Evolutionary conservation across 805 yeast species (phyloP), one percentile per base, ranked within the genome.

Genomic region (Wickerhamiella alocasiicola): DNA sequence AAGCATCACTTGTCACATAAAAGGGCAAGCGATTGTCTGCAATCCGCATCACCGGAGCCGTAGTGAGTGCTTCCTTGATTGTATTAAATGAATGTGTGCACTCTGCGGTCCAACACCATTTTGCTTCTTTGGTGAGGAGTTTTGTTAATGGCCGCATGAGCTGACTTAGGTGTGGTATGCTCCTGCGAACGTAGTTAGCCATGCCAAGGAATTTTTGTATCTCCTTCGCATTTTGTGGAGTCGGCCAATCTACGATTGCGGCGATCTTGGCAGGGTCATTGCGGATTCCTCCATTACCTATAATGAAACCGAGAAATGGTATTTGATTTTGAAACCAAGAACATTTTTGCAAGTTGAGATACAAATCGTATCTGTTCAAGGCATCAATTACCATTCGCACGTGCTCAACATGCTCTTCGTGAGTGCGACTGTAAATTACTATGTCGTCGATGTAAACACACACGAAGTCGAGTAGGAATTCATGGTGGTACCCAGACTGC

Each of bases 401-500:
- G 12, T 35, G 17, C 5, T n/a, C 17, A 4, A 18, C 11, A 19
- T 35, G 39, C 20, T 35, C 31, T 12, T 25, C 39, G 17, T 19
- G 24, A 9, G 23, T 17, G 6, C 16, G 9, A 5, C 16, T 17
- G 25, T 6, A 35, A 27, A 35, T 35, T 12, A 35, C 19, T n/a
- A 35, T 35, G 17, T 35, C 39, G 39, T 35, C 39, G 23, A 35
- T 31, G 31, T 35, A 35, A 9, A 35, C 31, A 35, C 4, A 26
- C 25, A 11, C 39, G 31, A 9, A 6, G 19, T 6, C 11, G 39
- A 2, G 30, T 17, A 27, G 13, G 17, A 27, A 35, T 23, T 6
- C 31, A 11, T 35, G 39, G 6, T 18, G 21, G 17, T 35, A 35
- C 3, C 39, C 39, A 6, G 39, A 35, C 12, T 26, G 9, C 6